Base-by-base conservation (phyloP, 495 filamentous ascomycete species). In the Penicillium daleae region DNA sequence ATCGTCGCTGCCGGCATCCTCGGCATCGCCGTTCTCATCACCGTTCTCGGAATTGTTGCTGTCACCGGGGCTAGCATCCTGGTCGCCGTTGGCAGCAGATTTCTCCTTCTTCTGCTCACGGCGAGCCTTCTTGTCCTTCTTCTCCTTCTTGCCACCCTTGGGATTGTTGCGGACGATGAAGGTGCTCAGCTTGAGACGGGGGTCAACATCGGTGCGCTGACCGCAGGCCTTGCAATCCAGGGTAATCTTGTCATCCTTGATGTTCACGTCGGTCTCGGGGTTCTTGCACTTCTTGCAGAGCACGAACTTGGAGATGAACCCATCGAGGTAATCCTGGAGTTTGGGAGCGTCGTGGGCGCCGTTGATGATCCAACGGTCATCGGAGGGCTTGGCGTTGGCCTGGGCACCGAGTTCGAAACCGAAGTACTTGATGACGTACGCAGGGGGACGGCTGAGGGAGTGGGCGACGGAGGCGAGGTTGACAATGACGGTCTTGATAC, bases 251-350 rank as follows among this genome's bases (percentile, higher is more conserved):
- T 90, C 93, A 63, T 97, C 92, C 78, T 96, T 97, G 84, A 96
- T 91, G 70, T 89, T 84, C 71, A 97, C 91, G 61, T 93, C 94
- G 65, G 95, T 99, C 82, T 99, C 95, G 31, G 95, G 95, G 76
- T 99, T 99, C 87, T 97, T 97, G 89, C 95, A 99, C 78, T 95
- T 92, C 85, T 95, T 94, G 90, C 95, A 99, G 57, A 99, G 92
- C 66, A 99, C 95, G 65, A 97, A 99, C 80, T 92, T 96, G 83
- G 86, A 82, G 76, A 99, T 99, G 86, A 97, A 99, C 51, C 93
- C 93, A 72, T 98, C 95, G 29, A 99, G 91, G 66, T 97, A 92
- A 77, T 97, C 95, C 82, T 99, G 95, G 24, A 99, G 90, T 85
- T 99, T 99, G 74, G 82, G 71, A 60, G 95, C 88, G 65, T 99